Conservation (phyloP, 176 grass and related monocot genomes). For the Elymus sibiricus region DNA sequence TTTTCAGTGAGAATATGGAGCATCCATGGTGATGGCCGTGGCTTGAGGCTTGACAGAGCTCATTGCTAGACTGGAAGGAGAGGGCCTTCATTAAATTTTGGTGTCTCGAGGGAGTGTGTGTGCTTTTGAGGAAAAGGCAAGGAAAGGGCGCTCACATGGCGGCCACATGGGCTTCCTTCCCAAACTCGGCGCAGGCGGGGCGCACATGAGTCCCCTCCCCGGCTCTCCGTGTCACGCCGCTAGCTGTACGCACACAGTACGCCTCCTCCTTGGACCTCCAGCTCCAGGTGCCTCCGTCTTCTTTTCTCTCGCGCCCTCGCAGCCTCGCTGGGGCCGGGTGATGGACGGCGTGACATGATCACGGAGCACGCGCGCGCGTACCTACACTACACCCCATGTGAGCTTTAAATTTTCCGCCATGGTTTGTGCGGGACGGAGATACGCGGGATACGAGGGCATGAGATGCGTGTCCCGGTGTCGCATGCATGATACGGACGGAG, state of each 20-base stretch:
- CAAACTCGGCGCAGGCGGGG: background rate
- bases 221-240: background rate
- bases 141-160: conserved; percentile 25
- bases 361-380: background rate
- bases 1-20: background rate
- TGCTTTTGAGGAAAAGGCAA: background rate
- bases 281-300: background rate
- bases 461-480: background rate
- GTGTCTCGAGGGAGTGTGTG: too few relatives aligned
- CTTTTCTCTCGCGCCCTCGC: background rate
- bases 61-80: too few relatives aligned
- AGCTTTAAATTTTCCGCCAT: background rate
- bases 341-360: too few relatives aligned
- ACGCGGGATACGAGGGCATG: background rate
- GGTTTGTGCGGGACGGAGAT: background rate
- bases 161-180: conserved; percentile 43
- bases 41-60: too few relatives aligned
- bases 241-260: background rate
- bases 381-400: conserved; percentile 6
- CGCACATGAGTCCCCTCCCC: conserved; percentile 12
- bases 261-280: conserved; percentile 5
- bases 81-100: too few relatives aligned
- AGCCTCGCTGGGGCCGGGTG: background rate
- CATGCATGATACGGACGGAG: background rate
- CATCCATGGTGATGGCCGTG: background rate